Evolutionary conservation across 192 early-diverging fungal species (phyloP).

Genomic region (Diversispora epigaea): DNA sequence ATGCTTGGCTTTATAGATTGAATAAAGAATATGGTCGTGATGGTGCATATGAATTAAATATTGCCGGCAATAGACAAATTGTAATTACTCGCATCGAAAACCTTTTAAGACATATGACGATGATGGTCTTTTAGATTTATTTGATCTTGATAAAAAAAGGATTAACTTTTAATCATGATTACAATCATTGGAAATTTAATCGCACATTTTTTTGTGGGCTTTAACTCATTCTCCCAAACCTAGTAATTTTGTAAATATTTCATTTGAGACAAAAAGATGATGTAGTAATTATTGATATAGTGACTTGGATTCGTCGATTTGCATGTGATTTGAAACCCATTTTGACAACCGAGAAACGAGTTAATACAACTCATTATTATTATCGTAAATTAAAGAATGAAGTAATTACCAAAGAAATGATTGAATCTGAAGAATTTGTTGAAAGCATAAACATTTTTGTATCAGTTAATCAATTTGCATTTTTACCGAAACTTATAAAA

Average conservation of each 20-base stretch:
- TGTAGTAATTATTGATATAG: not conserved
- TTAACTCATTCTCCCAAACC: not conserved
- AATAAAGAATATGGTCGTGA: slow-evolving; percentile 13
- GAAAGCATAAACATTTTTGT: slow-evolving; percentile 6
- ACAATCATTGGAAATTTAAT: slow-evolving; percentile 15
- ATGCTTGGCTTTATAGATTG: slow-evolving; percentile 12
- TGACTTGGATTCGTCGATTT: slow-evolving; percentile 22
- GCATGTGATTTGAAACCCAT: not conserved
- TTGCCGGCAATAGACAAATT: slow-evolving; percentile 10
- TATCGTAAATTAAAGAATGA: slow-evolving; percentile 23
- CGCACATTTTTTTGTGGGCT: not conserved
- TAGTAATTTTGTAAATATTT: not conserved
- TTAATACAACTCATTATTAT: not conserved
- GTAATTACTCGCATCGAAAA: slow-evolving; percentile 12
- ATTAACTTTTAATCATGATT: not conserved
- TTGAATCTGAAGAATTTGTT: slow-evolving; percentile 16
- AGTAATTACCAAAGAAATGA: not conserved
- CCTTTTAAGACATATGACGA: not conserved
- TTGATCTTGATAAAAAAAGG: slow-evolving; percentile 16
- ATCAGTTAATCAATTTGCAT: not conserved
- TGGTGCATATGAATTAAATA: slow-evolving; percentile 21
- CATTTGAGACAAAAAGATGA: not conserved
- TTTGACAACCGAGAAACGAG: slow-evolving; percentile 14
- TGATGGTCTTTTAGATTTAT: slow-evolving; percentile 1
- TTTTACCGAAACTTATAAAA: slow-evolving; percentile 12